These are phyloP conservation scores for Akanthomyces muscarius DNA, from an alignment of 2,329 filamentous ascomycete genomes.

Conservation along the genomic window DNA sequence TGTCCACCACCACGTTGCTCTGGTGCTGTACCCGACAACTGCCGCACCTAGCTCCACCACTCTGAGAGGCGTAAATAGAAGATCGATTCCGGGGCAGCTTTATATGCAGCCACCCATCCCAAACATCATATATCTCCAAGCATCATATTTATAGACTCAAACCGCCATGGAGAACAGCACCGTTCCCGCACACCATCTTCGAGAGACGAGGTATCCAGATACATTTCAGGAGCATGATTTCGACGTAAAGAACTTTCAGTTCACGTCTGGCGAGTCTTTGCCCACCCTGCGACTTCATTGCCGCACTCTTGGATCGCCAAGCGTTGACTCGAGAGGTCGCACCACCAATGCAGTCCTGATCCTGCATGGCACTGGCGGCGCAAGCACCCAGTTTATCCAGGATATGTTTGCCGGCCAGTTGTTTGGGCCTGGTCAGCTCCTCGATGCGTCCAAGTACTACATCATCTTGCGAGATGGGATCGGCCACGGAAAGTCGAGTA, in stretches of 20 bases:
- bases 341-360: constrained; percentile 24
- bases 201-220: background rate
- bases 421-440: constrained; percentile 24
- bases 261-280: background rate
- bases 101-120: background rate
- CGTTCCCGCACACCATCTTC: background rate
- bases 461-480: constrained; percentile 27
- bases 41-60: background rate
- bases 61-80: background rate
- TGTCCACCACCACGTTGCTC: background rate
- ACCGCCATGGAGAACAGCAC: background rate
- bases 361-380: constrained; percentile 25
- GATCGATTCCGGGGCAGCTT: background rate
- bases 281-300: background rate
- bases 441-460: constrained; percentile 24
- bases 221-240: background rate
- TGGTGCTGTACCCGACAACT: background rate
- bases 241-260: background rate
- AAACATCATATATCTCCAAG: background rate
- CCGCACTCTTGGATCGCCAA: background rate
- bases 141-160: background rate
- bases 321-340: background rate
- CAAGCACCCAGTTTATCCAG: constrained; percentile 22
- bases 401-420: constrained; percentile 24
- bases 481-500: constrained; percentile 26